Base-by-base conservation (phyloP, 2,329 filamentous ascomycete genomes). In the Spiromastix sp. region DNA sequence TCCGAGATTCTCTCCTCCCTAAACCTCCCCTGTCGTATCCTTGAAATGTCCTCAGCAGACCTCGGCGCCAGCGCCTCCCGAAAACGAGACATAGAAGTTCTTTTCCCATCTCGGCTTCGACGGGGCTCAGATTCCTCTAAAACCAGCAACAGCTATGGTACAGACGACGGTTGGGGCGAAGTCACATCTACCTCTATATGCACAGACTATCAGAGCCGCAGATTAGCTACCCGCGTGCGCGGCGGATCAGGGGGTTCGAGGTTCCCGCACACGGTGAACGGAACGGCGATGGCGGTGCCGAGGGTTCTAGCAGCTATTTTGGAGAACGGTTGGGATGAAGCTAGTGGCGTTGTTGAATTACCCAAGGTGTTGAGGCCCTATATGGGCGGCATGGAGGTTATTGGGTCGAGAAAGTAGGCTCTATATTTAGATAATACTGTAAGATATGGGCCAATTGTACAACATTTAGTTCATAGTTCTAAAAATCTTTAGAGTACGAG, bases 61-160 rank as follows among this genome's bases (percentile, higher is more conserved):
- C 77, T 98, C 1, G 91, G 91, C 45, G 89, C 91, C 5, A 87
- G 82, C 18, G 91, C 91, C 9, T 72, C 68, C 15, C 74, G 87
- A 42, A 98, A 98, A 59, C 73, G 81, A 45, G 91, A 98, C 56
- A 93, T 98, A 37, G 91, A 98, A 56, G 85, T 84, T 3, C 87
- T 81, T 60, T 96, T 98, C 64, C 91, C 91, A 0, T 87, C 83
- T 26, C 74, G 89, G 4, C 67, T 58, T 32, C 57, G 55, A 27
- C 15, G 17, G 5, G 30, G 11, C 7, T 42, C 32, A 5, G 30
- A 38, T n/a, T 26, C 37, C 1, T 30, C 39, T 8, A 39, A 40
- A 21, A 26, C 34, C 4, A 20, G 35, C 0, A 35, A 37, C 2
- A 7, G 12, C n/a, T 17, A 18, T 5, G 12, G 13, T 9, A 15